These are phyloP conservation scores for Malus hybrid DNA, from an alignment of 331 rosid genomes.

Conservation along the genomic window DNA sequence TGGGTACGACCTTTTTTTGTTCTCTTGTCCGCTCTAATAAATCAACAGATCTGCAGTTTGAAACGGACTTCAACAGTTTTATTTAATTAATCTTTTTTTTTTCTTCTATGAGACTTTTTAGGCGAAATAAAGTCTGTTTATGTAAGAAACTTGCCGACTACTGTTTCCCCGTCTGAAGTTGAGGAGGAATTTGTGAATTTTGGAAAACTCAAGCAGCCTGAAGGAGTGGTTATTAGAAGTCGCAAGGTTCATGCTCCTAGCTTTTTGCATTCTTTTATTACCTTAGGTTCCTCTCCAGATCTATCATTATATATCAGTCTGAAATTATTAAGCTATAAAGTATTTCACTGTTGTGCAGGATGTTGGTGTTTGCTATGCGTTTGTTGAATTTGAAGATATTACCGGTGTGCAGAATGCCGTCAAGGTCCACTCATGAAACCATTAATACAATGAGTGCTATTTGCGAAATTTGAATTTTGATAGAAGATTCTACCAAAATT, in stretches of 20 bases:
- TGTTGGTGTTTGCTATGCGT: slow-evolving; percentile 96
- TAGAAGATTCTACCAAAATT: background rate
- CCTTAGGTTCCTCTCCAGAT: background rate
- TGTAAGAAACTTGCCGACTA: slow-evolving; percentile 76
- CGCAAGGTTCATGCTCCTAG: slow-evolving; percentile 62
- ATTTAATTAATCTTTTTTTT: background rate
- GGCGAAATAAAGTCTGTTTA: slow-evolving; percentile 88
- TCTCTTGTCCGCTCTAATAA: background rate
- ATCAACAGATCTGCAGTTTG: background rate
- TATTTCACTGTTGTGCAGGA: slow-evolving; percentile 47
- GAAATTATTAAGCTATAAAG: slow-evolving; percentile 15
- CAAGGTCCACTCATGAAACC: slow-evolving; percentile 42
- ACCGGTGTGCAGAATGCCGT: slow-evolving; percentile 83
- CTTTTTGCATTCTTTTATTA: background rate
- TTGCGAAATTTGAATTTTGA: background rate
- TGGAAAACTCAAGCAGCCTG: slow-evolving; percentile 72
- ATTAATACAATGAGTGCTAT: background rate
- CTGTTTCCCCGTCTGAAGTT: slow-evolving; percentile 69
- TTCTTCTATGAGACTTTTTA: background rate
- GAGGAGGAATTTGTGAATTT: slow-evolving; percentile 78
- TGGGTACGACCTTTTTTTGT: too few relatives aligned
- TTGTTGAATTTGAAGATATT: slow-evolving; percentile 88
- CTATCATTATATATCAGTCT: background rate
- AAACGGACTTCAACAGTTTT: background rate
- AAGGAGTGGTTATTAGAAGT: slow-evolving; percentile 87